phyloP scores from a whole-genome alignment of 2,329 filamentous ascomycete genomes.

The Fusarium sp. region DNA sequence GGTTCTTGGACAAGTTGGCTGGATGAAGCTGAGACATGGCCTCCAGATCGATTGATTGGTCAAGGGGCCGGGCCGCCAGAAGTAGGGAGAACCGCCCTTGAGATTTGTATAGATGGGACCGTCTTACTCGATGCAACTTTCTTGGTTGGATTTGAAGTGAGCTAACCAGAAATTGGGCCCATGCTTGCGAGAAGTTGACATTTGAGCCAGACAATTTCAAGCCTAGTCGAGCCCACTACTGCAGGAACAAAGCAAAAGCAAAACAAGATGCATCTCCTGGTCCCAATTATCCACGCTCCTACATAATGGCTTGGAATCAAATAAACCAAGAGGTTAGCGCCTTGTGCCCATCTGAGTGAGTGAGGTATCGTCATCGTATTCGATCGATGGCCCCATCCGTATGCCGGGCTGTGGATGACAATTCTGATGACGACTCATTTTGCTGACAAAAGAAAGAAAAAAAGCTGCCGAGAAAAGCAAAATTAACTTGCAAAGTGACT shows the following conservation, averaged over 20 bases:
- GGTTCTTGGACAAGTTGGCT: conserved; percentile 22
- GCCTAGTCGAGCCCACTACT: conserved; percentile 37
- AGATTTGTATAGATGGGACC: not conserved
- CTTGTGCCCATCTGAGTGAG: conserved; percentile 4
- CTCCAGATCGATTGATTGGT: not conserved
- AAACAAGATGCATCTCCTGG: conserved; percentile 25
- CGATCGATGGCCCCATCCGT: conserved; percentile 21
- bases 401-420: conserved; percentile 8
- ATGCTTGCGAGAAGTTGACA: conserved; percentile 1
- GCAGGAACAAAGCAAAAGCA: conserved; percentile 36
- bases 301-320: conserved; percentile 16
- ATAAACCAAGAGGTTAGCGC: conserved; percentile 23
- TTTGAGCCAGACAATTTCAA: conserved; percentile 19
- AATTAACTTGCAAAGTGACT: not conserved
- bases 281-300: conserved; percentile 20
- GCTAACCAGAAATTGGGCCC: conserved; percentile 8
- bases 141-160: not conserved
- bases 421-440: conserved; percentile 26
- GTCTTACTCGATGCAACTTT: not conserved
- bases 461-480: not conserved
- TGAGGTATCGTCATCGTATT: conserved; percentile 1
- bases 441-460: conserved; percentile 17
- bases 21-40: conserved; percentile 23
- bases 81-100: not conserved
- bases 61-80: not conserved